These are phyloP conservation scores for Zoysia matrella DNA, from an alignment of 202 grass and related monocot genomes.

Conservation along the genomic window DNA sequence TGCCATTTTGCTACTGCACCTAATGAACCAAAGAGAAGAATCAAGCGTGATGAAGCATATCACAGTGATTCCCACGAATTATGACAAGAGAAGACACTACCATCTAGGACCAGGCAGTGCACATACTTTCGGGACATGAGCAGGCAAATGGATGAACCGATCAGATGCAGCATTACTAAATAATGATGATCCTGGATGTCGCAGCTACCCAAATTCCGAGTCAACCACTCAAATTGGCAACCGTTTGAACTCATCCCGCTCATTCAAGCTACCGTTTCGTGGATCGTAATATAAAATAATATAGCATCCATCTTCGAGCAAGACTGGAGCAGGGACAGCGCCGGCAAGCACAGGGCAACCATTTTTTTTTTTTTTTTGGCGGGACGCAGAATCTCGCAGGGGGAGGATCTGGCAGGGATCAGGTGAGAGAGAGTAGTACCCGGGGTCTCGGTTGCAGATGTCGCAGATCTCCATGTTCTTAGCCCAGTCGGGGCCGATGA, in stretches of 20 bases:
- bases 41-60: not conserved
- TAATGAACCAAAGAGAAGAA: not conserved
- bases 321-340: not conserved
- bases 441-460: constrained; percentile 94
- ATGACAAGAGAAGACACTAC: not conserved
- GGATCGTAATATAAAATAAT: constrained; percentile 9
- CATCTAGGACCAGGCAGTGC: not conserved
- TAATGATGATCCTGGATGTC: not conserved
- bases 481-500: constrained; percentile 95
- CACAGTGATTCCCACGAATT: not conserved
- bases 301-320: not conserved
- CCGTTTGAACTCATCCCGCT: not conserved
- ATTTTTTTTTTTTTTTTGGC: too few relatives aligned
- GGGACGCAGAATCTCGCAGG: not conserved
- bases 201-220: not conserved
- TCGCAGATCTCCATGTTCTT: constrained; percentile 99
- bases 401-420: not conserved
- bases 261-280: not conserved
- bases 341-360: not conserved
- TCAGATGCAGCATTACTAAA: constrained; percentile 17
- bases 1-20: not conserved
- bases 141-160: not conserved
- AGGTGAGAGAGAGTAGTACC: constrained; percentile 42
- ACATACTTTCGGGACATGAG: not conserved
- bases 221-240: not conserved